Base-by-base conservation (phyloP, 768 basidiomycete genomes). In the Mycena olivaceomarginata region DNA sequence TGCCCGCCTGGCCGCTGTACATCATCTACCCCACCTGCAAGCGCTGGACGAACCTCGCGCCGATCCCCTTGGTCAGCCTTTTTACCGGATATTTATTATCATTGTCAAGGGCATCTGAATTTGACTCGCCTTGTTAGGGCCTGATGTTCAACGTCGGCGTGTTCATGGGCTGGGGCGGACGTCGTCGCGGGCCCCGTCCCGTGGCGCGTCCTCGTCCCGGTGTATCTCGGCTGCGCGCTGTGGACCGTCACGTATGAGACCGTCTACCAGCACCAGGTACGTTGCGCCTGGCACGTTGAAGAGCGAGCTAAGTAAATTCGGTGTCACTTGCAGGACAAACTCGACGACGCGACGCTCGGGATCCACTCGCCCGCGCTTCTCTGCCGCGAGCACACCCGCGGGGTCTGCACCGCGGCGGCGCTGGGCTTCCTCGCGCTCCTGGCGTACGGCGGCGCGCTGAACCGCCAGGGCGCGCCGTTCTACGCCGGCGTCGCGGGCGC, bases 281-380 rank as follows among this genome's bases (percentile, higher is more conserved):
- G 56, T 63, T 12, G 15, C 22, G 25, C n/a, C n/a, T 1, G 25
- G 43, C 3, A 25, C 7, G 22, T 16, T 22, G 37, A 13, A 25
- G 2, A 11, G 72, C 41, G 10, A 39, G n/a, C n/a, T 43, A 66
- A 48, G 73, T 56, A 31, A 3, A 31, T 39, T 40, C 22, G 56
- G 56, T 57, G n/a, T 53, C 20, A 53, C 2, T 31, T 31, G 25
- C 41, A 74, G 73, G 73, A 74, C 46, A 74, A 48, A 25, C 15
- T 25, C 1, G 93, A 93, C 82, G 92, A 93, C 81, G 79, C 88
- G 37, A 84, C 86, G 56, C 90, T 89, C n/a, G 91, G 91, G 41
- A 86, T 94, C 71, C 88, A 90, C 82, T 93, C 92, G 20, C 91
- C 90, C 68, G 92, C 93, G 0, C 84, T 92, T 39, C 87, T 91